Evolutionary conservation across 306 rosid genomes (phyloP).

Genomic region (Betula pendula): DNA sequence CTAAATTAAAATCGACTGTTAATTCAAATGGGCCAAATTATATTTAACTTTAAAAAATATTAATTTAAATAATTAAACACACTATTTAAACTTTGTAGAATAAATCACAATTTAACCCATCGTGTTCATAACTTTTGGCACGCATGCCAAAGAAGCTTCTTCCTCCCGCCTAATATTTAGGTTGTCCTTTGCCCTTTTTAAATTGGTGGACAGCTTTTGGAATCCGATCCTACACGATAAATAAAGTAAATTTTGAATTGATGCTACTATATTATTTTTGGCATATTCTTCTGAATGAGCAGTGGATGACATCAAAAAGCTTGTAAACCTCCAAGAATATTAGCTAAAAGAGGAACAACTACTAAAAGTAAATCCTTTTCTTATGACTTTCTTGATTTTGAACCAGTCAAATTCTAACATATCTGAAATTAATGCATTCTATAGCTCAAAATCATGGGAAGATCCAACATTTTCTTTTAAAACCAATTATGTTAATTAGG

Average conservation of each 20-base stretch:
- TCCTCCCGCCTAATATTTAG: conserved; percentile 38
- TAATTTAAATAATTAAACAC: no score
- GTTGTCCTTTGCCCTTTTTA: conserved; percentile 19
- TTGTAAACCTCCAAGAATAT: neutral
- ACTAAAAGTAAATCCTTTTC: conserved; percentile 1
- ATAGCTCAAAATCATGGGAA: neutral
- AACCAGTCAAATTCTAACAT: neutral
- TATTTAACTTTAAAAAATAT: no score
- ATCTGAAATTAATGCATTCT: neutral
- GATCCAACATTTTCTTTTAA: neutral
- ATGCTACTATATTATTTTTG: conserved; percentile 38
- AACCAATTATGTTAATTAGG: neutral
- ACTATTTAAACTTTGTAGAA: no score
- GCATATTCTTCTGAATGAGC: conserved; percentile 33
- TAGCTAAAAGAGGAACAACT: neutral
- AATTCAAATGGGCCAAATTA: no score
- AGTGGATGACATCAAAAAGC: conserved; percentile 30
- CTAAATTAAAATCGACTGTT: no score
- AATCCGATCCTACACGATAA: conserved; percentile 71
- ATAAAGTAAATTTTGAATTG: conserved; percentile 55
- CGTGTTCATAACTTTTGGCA: no score
- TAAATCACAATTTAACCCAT: no score
- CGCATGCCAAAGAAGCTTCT: conserved; percentile 65
- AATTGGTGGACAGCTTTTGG: conserved; percentile 52
- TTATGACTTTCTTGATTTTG: neutral